A percentile compares a stretch with the other conserved stretches of the same genome.
Conservation (phyloP, 2,329 filamentous ascomycete species). For the Colletotrichum plurivorum region DNA sequence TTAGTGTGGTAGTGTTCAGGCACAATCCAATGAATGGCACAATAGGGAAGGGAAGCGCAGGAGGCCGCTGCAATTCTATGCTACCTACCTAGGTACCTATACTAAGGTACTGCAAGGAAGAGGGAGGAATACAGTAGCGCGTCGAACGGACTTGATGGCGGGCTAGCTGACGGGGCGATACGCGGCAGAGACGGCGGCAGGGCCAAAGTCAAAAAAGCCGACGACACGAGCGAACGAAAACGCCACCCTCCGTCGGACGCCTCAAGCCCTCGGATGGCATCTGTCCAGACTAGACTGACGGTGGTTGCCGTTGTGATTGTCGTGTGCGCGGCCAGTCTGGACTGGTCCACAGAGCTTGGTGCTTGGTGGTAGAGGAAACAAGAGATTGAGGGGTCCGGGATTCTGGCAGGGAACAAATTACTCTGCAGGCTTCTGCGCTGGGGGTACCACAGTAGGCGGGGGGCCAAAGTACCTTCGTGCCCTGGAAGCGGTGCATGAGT, state of each 20-base stretch:
- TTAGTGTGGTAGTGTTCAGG: not conserved
- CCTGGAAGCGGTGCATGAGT: slow-evolving; percentile 6
- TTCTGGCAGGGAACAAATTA: slow-evolving; percentile 33
- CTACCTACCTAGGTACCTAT: not conserved
- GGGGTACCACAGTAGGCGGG: too few species aligned
- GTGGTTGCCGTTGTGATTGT: slow-evolving; percentile 2
- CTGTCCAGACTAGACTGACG: slow-evolving; percentile 19
- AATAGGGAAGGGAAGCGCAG: too few species aligned
- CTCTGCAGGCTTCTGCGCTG: not conserved
- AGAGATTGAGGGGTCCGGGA: slow-evolving; percentile 38
- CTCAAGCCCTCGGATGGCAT: slow-evolving; percentile 32
- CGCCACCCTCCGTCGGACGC: not conserved
- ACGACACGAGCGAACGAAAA: not conserved
- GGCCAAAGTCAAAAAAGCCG: not conserved
- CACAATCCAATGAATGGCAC: not conserved
- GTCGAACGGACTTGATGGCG: slow-evolving; percentile 9
- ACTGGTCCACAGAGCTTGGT: slow-evolving; percentile 17
- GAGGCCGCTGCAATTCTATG: too few species aligned
- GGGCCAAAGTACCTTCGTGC: slow-evolving; percentile 1
- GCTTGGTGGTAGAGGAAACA: slow-evolving; percentile 34
- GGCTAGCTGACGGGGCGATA: not conserved
- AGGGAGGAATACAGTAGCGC: slow-evolving; percentile 26
- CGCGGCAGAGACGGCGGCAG: not conserved
- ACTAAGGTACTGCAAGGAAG: slow-evolving; percentile 18
- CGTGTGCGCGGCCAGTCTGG: slow-evolving; percentile 33